These are phyloP conservation scores for Lachancea waltii DNA, from an alignment of 805 yeast species.

Conservation along the genomic window DNA sequence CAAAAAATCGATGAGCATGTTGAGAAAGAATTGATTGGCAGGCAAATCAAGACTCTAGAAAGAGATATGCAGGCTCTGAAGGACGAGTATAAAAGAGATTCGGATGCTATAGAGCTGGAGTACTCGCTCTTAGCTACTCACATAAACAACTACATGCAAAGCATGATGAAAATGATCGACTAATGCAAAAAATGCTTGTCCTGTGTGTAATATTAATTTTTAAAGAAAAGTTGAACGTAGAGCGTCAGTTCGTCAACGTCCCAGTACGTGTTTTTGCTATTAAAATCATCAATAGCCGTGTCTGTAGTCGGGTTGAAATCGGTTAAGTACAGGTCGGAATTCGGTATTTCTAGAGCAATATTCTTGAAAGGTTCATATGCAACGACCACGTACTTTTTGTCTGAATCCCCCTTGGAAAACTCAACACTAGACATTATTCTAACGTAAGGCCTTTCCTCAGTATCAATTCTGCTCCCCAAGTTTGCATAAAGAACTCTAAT, in stretches of 20 bases:
- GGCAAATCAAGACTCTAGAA: constrained; percentile 36
- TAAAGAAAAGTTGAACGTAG: constrained; percentile 63
- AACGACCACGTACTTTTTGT: constrained; percentile 55
- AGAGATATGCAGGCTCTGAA: constrained; percentile 32
- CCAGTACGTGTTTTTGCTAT: constrained; percentile 57
- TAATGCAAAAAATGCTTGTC: neutral
- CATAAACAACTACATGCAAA: constrained; percentile 41
- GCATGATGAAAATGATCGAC: constrained; percentile 18
- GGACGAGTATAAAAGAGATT: constrained; percentile 45
- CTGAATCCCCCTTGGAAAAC: constrained; percentile 43
- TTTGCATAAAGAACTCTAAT: constrained; percentile 54
- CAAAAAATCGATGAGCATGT: constrained; percentile 44
- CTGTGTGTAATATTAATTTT: constrained; percentile 3
- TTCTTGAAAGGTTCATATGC: constrained; percentile 91
- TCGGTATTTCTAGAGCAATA: constrained; percentile 66
- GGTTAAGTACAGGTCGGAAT: constrained; percentile 39
- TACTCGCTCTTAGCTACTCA: constrained; percentile 50
- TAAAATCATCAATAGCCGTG: constrained; percentile 30
- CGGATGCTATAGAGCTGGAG: constrained; percentile 46
- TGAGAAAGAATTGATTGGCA: constrained; percentile 29
- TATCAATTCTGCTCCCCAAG: constrained; percentile 25
- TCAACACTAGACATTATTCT: constrained; percentile 78
- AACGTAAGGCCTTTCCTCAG: constrained; percentile 44
- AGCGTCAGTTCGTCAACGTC: constrained; percentile 63
- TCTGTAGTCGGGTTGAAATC: constrained; percentile 14